phyloP scores from a whole-genome alignment of 129 eudicot genomes.

The carrot (Daucus carota) region DH1_v3.0 NC_030384.2:33378001-33378500 shows the following conservation, averaged over 20 bases:
- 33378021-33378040: constrained; percentile 35
- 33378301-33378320: constrained; percentile 39
- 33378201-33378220: constrained; percentile 19
- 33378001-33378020: constrained; percentile 31
- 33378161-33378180: constrained; percentile 13
- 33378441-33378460: background rate
- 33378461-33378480: background rate
- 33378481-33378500: background rate
- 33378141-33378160: constrained; percentile 13
- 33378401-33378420: constrained; percentile 25
- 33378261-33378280: constrained; percentile 14
- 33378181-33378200: constrained; percentile 1
- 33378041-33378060: constrained; percentile 34
- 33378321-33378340: constrained; percentile 49
- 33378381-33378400: constrained; percentile 35
- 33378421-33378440: background rate
- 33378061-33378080: constrained; percentile 42
- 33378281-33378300: constrained; percentile 16
- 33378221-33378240: constrained; percentile 48
- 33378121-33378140: constrained; percentile 23
- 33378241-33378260: constrained; percentile 16
- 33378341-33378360: constrained; percentile 29
- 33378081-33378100: constrained; percentile 43
- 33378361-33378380: constrained; percentile 33
- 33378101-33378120: constrained; percentile 45